These are phyloP conservation scores for Pichia manshurica DNA, from an alignment of 805 yeast genomes.

Conservation along the genomic window DNA sequence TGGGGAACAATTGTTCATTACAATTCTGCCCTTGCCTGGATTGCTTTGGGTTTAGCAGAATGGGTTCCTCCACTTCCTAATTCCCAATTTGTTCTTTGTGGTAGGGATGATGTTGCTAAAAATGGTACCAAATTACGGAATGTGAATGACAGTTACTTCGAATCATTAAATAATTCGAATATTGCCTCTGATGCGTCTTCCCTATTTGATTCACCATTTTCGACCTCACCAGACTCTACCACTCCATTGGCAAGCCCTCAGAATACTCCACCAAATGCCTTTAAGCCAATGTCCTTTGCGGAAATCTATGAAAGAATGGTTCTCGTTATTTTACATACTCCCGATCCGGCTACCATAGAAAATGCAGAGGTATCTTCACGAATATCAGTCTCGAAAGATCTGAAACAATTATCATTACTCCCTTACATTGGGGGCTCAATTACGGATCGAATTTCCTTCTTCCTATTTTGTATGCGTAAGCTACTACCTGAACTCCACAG, in stretches of 20 bases:
- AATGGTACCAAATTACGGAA: slow-evolving; percentile 34
- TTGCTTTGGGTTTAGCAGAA: slow-evolving; percentile 81
- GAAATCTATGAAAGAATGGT: slow-evolving; percentile 72
- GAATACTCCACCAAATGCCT: slow-evolving; percentile 16
- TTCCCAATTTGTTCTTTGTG: slow-evolving; percentile 50
- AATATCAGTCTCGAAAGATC: slow-evolving; percentile 18
- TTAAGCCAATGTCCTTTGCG: slow-evolving; percentile 46
- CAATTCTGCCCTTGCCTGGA: slow-evolving; percentile 81
- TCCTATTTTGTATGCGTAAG: slow-evolving; percentile 56
- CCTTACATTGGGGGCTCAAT: slow-evolving; percentile 49
- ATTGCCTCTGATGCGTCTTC: slow-evolving; percentile 18
- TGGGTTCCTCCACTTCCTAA: slow-evolving; percentile 70
- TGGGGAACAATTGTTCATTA: slow-evolving; percentile 78
- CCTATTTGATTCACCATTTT: slow-evolving; percentile 20
- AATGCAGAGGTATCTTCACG: not conserved
- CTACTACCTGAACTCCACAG: slow-evolving; percentile 70
- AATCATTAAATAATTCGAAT: slow-evolving; percentile 20
- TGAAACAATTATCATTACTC: slow-evolving; percentile 15
- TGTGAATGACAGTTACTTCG: slow-evolving; percentile 29
- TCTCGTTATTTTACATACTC: slow-evolving; percentile 69
- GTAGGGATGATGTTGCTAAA: slow-evolving; percentile 41
- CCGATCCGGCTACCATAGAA: slow-evolving; percentile 36
- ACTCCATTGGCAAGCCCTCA: slow-evolving; percentile 22
- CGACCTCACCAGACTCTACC: slow-evolving; percentile 25
- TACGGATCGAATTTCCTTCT: slow-evolving; percentile 62